These are phyloP conservation scores for Echeveria elegans DNA, from an alignment of 164 flowering plant genomes.

Conservation along the genomic window DNA sequence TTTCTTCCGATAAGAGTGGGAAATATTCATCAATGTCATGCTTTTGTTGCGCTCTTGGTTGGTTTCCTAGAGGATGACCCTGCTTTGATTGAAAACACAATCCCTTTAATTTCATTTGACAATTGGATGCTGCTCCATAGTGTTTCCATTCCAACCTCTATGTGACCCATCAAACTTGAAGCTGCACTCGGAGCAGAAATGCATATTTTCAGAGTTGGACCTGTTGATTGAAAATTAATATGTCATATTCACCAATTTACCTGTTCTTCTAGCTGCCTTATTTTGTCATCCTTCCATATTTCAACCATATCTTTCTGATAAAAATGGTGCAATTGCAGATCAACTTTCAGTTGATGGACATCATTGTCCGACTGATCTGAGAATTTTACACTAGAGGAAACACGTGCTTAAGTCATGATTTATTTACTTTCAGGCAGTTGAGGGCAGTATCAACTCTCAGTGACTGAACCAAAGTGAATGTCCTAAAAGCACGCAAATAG, in stretches of 20 bases:
- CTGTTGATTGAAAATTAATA: neutral
- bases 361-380: too few species aligned
- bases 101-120: constrained; percentile 31
- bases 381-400: constrained; percentile 22
- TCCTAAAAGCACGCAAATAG: neutral
- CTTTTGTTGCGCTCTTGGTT: constrained; percentile 11
- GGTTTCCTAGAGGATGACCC: constrained; percentile 24
- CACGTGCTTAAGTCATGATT: too few species aligned
- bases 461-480: neutral
- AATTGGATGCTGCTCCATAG: constrained; percentile 33
- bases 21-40: neutral
- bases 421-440: neutral
- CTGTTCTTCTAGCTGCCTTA: constrained; percentile 59
- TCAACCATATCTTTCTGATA: too few species aligned
- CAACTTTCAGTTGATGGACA: too few species aligned
- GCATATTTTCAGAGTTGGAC: neutral
- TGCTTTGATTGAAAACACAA: constrained; percentile 17
- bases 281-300: constrained; percentile 60
- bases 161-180: constrained; percentile 42
- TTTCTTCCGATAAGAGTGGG: neutral
- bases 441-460: neutral
- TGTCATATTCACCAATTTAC: constrained; percentile 21
- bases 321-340: too few species aligned
- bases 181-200: constrained; percentile 25
- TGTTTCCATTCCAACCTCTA: constrained; percentile 47